A percentile compares a stretch with the other conserved stretches of the same genome.
phyloP scores from a whole-genome alignment of 2,329 filamentous ascomycete species.

The Arthroderma uncinatum region DNA sequence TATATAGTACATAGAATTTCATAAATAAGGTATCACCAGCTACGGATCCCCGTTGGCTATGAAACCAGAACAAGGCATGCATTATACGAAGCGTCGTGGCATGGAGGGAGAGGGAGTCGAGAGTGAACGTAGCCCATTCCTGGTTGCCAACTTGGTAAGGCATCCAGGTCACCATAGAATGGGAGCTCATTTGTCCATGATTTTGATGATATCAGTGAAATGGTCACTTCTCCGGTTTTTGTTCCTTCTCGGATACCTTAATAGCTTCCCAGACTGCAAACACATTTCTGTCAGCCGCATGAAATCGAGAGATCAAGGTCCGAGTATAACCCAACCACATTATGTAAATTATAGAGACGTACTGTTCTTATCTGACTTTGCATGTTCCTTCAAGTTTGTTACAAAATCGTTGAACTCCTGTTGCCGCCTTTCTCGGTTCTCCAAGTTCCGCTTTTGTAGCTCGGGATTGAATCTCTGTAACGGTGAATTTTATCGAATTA shows the following conservation, averaged over 20 bases:
- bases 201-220: too few relatives aligned
- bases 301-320: background rate
- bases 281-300: background rate
- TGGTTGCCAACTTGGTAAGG: too few relatives aligned
- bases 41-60: too few relatives aligned
- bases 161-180: too few relatives aligned
- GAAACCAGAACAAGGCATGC: too few relatives aligned
- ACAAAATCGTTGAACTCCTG: slow-evolving; percentile 89
- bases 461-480: slow-evolving; percentile 77
- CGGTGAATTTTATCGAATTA: background rate
- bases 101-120: too few relatives aligned
- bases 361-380: slow-evolving; percentile 88
- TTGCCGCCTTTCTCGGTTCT: slow-evolving; percentile 61
- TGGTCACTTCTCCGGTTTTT: slow-evolving; percentile 20
- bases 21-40: slow-evolving; percentile 12
- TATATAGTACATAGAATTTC: background rate
- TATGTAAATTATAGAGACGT: slow-evolving; percentile 20
- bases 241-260: slow-evolving; percentile 28
- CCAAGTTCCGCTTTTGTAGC: slow-evolving; percentile 77
- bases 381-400: slow-evolving; percentile 69
- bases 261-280: slow-evolving; percentile 27
- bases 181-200: too few relatives aligned
- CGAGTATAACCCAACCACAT: background rate
- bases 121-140: background rate
- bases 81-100: too few relatives aligned